A percentile compares a stretch with the other conserved stretches of the same genome.
Conservation (phyloP, 1,284 basidiomycete genomes). For the Fomitopsis betulina region DNA sequence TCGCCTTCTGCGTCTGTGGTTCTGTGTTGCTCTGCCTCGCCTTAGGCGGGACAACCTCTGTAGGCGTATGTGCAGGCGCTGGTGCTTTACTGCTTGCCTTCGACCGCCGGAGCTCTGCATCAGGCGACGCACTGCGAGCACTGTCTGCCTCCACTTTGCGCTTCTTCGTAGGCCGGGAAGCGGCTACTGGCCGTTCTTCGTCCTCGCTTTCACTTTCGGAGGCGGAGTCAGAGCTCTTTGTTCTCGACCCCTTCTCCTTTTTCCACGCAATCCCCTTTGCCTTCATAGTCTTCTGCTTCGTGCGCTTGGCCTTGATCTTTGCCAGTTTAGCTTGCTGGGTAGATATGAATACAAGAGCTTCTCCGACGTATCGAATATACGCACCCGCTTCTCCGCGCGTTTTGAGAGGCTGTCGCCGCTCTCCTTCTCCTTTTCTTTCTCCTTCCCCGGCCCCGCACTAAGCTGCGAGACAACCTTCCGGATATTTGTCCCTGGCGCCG, state of each 20-base stretch:
- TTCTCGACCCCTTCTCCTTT: constrained; percentile 12
- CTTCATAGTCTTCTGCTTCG: constrained; percentile 32
- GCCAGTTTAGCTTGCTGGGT: constrained; percentile 39
- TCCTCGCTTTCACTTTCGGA: constrained; percentile 1
- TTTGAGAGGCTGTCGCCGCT: constrained; percentile 36
- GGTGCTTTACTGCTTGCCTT: not conserved
- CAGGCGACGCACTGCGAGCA: not conserved
- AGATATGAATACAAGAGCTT: not conserved
- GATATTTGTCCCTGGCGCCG: constrained; percentile 40
- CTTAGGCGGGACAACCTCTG: no score
- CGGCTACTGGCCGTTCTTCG: not conserved
- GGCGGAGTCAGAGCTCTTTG: not conserved
- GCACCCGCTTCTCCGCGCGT: constrained; percentile 52
- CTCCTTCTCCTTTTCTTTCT: constrained; percentile 1
- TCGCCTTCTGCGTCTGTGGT: not conserved
- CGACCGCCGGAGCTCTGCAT: not conserved
- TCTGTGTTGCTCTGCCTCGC: not conserved
- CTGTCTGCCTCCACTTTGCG: constrained; percentile 18
- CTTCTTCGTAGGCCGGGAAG: constrained; percentile 21
- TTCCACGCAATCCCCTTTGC: constrained; percentile 20
- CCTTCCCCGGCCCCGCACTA: constrained; percentile 14
- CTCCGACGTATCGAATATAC: constrained; percentile 6
- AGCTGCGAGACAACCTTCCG: constrained; percentile 38
- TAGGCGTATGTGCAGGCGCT: not conserved
- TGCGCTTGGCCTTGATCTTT: constrained; percentile 35